Evolutionary conservation across 768 basidiomycete genomes (phyloP).

Genomic region (Amanita exitialis): DNA sequence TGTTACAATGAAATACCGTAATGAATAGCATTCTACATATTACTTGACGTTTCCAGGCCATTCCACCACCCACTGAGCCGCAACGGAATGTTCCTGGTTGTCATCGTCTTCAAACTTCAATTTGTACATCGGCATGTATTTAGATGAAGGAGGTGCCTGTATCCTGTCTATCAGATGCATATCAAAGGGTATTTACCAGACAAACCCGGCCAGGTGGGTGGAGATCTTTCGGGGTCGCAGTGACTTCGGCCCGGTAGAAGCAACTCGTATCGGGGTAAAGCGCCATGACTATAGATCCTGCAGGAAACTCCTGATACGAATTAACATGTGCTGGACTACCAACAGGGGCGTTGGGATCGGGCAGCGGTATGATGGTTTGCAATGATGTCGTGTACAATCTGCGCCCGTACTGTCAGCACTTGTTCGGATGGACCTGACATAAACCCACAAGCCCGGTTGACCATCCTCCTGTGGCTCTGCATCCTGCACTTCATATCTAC

Average conservation of each 20-base stretch:
- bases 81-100: conserved; percentile 67
- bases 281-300: conserved; percentile 71
- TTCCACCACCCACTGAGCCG: conserved; percentile 76
- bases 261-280: conserved; percentile 89
- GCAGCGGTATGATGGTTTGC: conserved; percentile 68
- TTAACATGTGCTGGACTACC: conserved; percentile 55
- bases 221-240: conserved; percentile 48
- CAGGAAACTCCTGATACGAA: conserved; percentile 62
- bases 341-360: conserved; percentile 52
- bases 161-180: neutral
- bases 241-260: conserved; percentile 82
- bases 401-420: conserved; percentile 6
- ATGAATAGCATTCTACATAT: conserved; percentile 2
- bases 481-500: conserved; percentile 80
- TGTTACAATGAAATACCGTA: neutral
- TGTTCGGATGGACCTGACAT: neutral
- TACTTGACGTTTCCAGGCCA: conserved; percentile 41
- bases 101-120: conserved; percentile 87
- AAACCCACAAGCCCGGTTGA: conserved; percentile 48
- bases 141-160: conserved; percentile 29
- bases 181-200: neutral
- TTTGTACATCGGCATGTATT: conserved; percentile 53
- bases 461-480: conserved; percentile 78
- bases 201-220: conserved; percentile 22
- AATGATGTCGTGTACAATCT: conserved; percentile 65